These are phyloP conservation scores for Phytophthora citrophthora DNA, from an alignment of 352 stramenopile genomes.

Conservation along the genomic window DNA sequence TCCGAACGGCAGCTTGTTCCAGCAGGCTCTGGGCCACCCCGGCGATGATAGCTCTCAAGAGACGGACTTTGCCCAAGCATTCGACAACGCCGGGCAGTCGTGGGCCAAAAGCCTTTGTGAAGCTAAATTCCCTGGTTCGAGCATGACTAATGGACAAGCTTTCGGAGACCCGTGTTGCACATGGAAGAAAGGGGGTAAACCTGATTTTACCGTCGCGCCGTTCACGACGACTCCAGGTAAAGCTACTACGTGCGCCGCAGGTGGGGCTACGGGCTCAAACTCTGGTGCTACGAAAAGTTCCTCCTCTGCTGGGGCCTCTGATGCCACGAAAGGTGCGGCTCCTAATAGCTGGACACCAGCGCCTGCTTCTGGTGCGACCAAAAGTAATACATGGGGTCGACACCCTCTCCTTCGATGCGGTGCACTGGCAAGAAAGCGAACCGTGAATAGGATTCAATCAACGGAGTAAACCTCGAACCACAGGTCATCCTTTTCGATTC, in stretches of 20 bases:
- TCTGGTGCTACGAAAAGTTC: slow-evolving; percentile 2
- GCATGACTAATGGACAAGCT: slow-evolving; percentile 39
- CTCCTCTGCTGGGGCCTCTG: background rate
- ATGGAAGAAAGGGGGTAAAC: slow-evolving; percentile 39
- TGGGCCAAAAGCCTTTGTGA: slow-evolving; percentile 25
- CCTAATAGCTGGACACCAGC: background rate
- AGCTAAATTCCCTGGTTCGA: slow-evolving; percentile 17
- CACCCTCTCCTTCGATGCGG: slow-evolving; percentile 6
- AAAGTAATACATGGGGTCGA: slow-evolving; percentile 2
- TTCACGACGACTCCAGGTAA: slow-evolving; percentile 27
- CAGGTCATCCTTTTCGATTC: background rate
- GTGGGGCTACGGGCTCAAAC: background rate
- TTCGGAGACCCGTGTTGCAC: slow-evolving; percentile 59
- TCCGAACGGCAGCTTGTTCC: slow-evolving; percentile 44
- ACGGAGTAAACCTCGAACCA: background rate
- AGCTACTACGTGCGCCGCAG: slow-evolving; percentile 25
- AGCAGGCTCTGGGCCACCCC: slow-evolving; percentile 44
- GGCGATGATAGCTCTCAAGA: slow-evolving; percentile 29
- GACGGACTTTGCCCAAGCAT: slow-evolving; percentile 38
- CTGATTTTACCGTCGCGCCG: slow-evolving; percentile 38
- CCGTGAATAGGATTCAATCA: background rate
- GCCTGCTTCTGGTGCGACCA: no score
- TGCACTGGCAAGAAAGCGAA: background rate
- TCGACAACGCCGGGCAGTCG: slow-evolving; percentile 20
- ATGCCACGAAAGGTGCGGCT: slow-evolving; percentile 4